These are phyloP conservation scores for Trichoderma afroharzianum DNA, from an alignment of 2,329 filamentous ascomycete genomes.

Conservation along the genomic window DNA sequence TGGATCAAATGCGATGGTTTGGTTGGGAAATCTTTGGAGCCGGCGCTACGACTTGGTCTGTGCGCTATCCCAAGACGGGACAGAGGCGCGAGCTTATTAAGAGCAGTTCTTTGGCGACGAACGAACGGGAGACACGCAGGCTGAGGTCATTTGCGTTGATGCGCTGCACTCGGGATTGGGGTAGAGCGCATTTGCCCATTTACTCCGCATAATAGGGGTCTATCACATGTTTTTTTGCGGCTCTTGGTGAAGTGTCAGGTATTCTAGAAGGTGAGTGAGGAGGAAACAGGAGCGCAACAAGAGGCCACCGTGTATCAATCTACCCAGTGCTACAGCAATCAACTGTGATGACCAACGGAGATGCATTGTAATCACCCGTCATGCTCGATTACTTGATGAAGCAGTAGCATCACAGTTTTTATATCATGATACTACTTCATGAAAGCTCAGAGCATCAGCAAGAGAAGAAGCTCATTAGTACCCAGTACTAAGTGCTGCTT, in stretches of 20 bases:
- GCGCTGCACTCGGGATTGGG: not conserved
- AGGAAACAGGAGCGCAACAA: not conserved
- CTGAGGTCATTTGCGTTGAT: not conserved
- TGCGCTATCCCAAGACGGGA: not conserved
- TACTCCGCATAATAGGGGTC: conserved; percentile 11
- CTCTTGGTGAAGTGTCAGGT: not conserved
- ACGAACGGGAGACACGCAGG: not conserved
- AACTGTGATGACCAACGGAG: not conserved
- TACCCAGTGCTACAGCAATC: not conserved
- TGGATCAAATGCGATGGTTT: conserved; percentile 1
- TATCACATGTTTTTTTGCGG: not conserved
- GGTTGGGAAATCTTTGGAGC: conserved; percentile 15
- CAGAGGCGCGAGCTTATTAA: not conserved
- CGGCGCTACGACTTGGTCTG: conserved; percentile 9
- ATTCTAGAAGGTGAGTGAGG: not conserved
- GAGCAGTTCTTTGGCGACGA: not conserved
- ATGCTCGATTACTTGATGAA: not conserved
- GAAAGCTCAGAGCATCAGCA: not conserved
- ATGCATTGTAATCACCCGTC: not conserved
- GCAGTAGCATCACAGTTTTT: not conserved
- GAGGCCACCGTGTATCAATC: not conserved
- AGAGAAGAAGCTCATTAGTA: not conserved
- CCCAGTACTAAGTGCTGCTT: not conserved
- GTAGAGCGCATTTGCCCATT: not conserved
- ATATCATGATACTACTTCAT: not conserved